These are phyloP conservation scores for Zymoseptoria pseudotritici DNA, from an alignment of 2,329 filamentous ascomycete genomes.

Conservation along the genomic window DNA sequence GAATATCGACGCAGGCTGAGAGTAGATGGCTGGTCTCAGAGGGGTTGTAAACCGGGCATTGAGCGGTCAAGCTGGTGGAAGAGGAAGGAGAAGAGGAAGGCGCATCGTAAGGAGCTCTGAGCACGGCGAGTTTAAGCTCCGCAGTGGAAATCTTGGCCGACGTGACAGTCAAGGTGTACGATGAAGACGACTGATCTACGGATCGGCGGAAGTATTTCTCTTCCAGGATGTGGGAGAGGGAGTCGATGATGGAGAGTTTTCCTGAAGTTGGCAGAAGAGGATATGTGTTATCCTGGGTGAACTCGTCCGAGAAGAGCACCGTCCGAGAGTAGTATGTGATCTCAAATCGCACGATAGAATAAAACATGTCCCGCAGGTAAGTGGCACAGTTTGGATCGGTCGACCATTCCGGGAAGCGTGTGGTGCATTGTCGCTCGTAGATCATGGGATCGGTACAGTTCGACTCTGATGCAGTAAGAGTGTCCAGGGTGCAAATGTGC, in stretches of 20 bases:
- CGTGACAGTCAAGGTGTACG: conserved; percentile 7
- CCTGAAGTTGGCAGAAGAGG: conserved; percentile 14
- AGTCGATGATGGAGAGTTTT: conserved; percentile 16
- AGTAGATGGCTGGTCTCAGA: conserved; percentile 2
- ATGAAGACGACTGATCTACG: conserved; percentile 1
- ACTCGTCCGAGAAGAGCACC: conserved; percentile 15
- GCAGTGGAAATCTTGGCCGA: conserved; percentile 13
- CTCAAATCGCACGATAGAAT: conserved; percentile 13
- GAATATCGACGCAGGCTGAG: conserved; percentile 7
- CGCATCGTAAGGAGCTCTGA: not conserved
- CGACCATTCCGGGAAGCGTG: conserved; percentile 9
- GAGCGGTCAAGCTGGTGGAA: not conserved
- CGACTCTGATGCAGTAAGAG: conserved; percentile 10
- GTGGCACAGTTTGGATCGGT: not conserved
- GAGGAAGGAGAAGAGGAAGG: not conserved
- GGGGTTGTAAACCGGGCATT: not conserved
- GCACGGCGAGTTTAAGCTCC: conserved; percentile 9
- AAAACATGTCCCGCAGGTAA: conserved; percentile 10
- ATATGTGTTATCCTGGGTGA: conserved; percentile 14
- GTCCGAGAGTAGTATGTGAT: conserved; percentile 18
- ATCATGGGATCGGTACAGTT: conserved; percentile 14
- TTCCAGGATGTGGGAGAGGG: conserved; percentile 12
- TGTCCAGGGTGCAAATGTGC: conserved; percentile 18
- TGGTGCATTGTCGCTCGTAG: conserved; percentile 15
- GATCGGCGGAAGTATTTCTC: conserved; percentile 15